Base-by-base conservation (phyloP, 352 stramenopile species). In the Lagenidium sp. region DNA sequence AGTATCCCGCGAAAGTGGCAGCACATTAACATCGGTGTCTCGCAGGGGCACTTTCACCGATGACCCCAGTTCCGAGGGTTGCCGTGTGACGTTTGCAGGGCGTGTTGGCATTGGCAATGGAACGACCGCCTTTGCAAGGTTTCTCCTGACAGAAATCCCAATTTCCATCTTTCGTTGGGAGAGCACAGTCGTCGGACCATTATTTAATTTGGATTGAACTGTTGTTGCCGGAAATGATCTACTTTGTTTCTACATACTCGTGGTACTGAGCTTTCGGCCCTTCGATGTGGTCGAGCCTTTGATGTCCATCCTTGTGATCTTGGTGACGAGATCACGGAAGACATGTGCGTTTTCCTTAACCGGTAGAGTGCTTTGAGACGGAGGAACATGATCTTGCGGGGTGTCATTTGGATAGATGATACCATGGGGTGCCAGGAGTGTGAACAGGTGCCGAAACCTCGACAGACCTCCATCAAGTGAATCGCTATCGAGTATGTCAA, bases 161-260 rank as follows among this genome's bases (percentile, higher is more conserved):
- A 63, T 63, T 36, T 38, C 35, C 1, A 63, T 63, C n/a, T 47
- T 63, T 16, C 49, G 55, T 5, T 63, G 55, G 55, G 55, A 63
- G 36, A 55, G 46, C 26, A 55, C 53, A 29, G 47, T 51, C 15
- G 30, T 57, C 21, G 54, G 54, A 16, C 54, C 54, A 3, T 35
- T 57, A 38, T 63, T 63, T 47, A 50, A 57, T 24, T 57, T 55
- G 7, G 44, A 36, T 36, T n/a, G n/a, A n/a, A n/a, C n/a, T n/a
- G n/a, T n/a, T n/a, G n/a, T n/a, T n/a, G n/a, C n/a, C n/a, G n/a
- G n/a, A n/a, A n/a, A n/a, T n/a, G n/a, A n/a, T n/a, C n/a, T n/a
- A n/a, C n/a, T n/a, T 21, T 30, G 37, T 12, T 13, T 15, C 18
- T 18, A 10, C 4, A 15, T 15, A 18, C 24, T 52, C 0, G 16